These are phyloP conservation scores for Lichina pygmaea DNA, from an alignment of 495 filamentous ascomycete genomes.

Conservation along the genomic window DNA sequence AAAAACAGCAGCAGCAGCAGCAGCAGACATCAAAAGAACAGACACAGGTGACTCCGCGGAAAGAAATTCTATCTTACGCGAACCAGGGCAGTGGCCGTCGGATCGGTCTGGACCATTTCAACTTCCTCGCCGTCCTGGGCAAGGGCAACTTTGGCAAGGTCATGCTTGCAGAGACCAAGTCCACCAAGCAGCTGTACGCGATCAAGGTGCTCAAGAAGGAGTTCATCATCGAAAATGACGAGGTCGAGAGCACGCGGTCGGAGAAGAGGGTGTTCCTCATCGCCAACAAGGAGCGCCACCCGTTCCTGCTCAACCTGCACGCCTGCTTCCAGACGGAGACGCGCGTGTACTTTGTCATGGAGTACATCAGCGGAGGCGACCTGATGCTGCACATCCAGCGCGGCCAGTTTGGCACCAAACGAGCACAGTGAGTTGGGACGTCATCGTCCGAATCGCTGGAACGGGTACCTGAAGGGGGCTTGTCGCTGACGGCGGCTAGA, in stretches of 20 bases:
- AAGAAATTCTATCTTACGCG: slow-evolving; percentile 20
- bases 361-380: slow-evolving; percentile 97
- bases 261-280: slow-evolving; percentile 95
- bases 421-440: slow-evolving; percentile 56
- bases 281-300: slow-evolving; percentile 92
- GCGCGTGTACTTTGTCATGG: slow-evolving; percentile 97
- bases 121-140: slow-evolving; percentile 93
- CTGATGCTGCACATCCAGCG: slow-evolving; percentile 98
- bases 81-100: slow-evolving; percentile 36
- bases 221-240: slow-evolving; percentile 99
- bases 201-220: slow-evolving; percentile 99
- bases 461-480: background rate
- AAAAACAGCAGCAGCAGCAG: slow-evolving; percentile 2
- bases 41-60: slow-evolving; percentile 6
- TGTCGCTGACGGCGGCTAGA: slow-evolving; percentile 15
- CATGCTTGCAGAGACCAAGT: slow-evolving; percentile 96
- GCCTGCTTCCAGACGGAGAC: slow-evolving; percentile 99
- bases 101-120: slow-evolving; percentile 95
- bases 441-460: background rate
- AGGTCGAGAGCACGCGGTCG: slow-evolving; percentile 95
- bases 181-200: slow-evolving; percentile 70
- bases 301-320: slow-evolving; percentile 83
- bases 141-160: slow-evolving; percentile 99
- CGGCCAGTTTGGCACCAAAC: slow-evolving; percentile 80
- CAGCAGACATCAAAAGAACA: slow-evolving; percentile 1